Evolutionary conservation across 768 basidiomycete species (phyloP).

Genomic region (Pleurotus tuoliensis): DNA sequence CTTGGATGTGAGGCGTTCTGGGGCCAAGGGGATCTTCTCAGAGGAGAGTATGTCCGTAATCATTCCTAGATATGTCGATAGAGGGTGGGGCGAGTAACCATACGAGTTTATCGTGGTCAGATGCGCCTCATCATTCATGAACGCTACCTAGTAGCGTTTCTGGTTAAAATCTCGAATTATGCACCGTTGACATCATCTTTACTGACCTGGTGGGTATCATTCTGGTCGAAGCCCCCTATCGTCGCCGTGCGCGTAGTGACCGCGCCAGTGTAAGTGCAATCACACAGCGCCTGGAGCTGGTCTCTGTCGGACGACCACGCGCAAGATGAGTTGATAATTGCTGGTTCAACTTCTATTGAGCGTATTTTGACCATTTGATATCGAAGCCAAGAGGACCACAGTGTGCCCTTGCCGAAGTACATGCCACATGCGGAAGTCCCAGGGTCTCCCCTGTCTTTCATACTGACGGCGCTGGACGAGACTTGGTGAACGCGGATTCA

Average conservation of each 20-base stretch:
- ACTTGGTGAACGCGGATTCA: background rate
- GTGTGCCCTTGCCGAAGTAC: background rate
- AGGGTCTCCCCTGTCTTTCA: background rate
- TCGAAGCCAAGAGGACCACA: background rate
- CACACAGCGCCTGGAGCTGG: conserved; percentile 65
- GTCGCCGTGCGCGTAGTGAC: conserved; percentile 81
- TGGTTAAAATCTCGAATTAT: background rate
- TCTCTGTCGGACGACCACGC: conserved; percentile 72
- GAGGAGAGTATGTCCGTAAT: conserved; percentile 46
- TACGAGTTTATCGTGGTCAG: conserved; percentile 78
- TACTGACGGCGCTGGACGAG: background rate
- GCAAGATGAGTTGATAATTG: conserved; percentile 76
- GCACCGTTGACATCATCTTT: background rate
- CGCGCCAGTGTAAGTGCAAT: conserved; percentile 67
- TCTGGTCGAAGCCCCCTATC: conserved; percentile 65
- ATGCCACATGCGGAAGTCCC: background rate
- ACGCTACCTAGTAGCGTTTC: conserved; percentile 48
- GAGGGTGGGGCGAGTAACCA: conserved; percentile 80
- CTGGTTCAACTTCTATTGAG: conserved; percentile 52
- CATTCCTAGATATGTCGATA: conserved; percentile 65
- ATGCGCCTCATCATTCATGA: conserved; percentile 34
- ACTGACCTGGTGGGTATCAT: conserved; percentile 53
- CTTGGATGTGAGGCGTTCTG: conserved; percentile 14
- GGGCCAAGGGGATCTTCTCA: conserved; percentile 12
- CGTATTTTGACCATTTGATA: conserved; percentile 53